A percentile compares a stretch with the other conserved stretches of the same genome.
Conservation (phyloP, 148 eudicot genomes). For the Camellia sinensis region DNA sequence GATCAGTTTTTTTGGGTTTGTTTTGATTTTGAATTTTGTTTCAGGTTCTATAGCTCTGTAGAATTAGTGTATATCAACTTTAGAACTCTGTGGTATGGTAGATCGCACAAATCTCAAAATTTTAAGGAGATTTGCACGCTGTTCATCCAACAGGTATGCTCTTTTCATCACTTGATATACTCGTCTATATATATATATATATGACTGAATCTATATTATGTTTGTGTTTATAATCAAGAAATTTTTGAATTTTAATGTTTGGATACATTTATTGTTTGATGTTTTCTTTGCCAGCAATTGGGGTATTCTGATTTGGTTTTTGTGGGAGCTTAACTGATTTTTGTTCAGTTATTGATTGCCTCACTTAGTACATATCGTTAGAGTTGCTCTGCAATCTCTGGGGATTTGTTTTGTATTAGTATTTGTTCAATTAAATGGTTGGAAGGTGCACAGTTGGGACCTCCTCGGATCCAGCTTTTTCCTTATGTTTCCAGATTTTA, state of each 20-base stretch:
- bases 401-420: not conserved
- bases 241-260: not conserved
- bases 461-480: too few relatives aligned
- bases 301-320: not conserved
- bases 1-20: too few relatives aligned
- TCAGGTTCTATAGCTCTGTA: too few relatives aligned
- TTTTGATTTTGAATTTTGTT: too few relatives aligned
- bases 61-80: too few relatives aligned
- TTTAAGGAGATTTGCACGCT: slow-evolving; percentile 5
- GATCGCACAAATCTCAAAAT: not conserved
- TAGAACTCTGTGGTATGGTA: not conserved
- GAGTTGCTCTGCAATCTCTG: not conserved
- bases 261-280: not conserved
- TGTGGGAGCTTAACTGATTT: not conserved
- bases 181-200: not conserved
- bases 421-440: not conserved
- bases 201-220: not conserved
- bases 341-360: not conserved
- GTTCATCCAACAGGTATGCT: slow-evolving; percentile 1
- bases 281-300: not conserved
- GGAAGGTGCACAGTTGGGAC: not conserved
- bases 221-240: too few relatives aligned
- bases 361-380: not conserved
- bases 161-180: not conserved
- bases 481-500: not conserved